Base-by-base conservation (phyloP, 805 yeast species). In the Metschnikowia lunata region DNA sequence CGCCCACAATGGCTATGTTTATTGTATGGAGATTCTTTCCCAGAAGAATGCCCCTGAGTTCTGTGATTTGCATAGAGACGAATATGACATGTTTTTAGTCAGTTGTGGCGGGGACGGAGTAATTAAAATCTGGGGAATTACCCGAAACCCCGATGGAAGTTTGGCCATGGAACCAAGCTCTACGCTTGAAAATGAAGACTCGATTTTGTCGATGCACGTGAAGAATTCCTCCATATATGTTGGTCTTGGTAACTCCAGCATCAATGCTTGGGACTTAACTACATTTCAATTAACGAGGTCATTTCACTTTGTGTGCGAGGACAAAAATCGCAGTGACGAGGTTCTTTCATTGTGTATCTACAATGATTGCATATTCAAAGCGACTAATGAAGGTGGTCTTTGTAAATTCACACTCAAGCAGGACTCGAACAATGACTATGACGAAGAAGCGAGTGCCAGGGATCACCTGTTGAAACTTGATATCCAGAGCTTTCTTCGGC, bases 1-100 rank as follows among this genome's bases (percentile, higher is more conserved):
- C 63, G 97, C 99, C 2, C 99, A 91, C 61, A 80, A 87, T 58
- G 96, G 98, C 12, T 91, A 86, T 54, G 82, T 91, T 10, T 89
- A 90, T 61, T 75, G 89, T 34, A 78, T 87, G 77, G 67, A 70
- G 18, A 48, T 71, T 13, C 43, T 52, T 7, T 41, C 49, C 29
- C 34, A 34, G 23, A 26, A 29, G 5, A 50, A 50, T 29, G 54
- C 57, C n/a, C 48, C 45, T 3, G 50, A 36, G 8, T 53, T 53
- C 30, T 47, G 54, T 32, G 62, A 60, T 13, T 56, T 62, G 34
- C 49, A 49, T 33, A 30, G 33, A 31, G 45, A 45, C 37, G 51
- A 10, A 45, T 50, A 39, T 36, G 14, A 35, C 11, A 36, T 49
- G 36, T 45, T 60, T 13, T 55, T 71, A 40, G 56, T 64, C 2